Conservation (phyloP, 257 asterid genomes). For the Petrea volubilis region DNA sequence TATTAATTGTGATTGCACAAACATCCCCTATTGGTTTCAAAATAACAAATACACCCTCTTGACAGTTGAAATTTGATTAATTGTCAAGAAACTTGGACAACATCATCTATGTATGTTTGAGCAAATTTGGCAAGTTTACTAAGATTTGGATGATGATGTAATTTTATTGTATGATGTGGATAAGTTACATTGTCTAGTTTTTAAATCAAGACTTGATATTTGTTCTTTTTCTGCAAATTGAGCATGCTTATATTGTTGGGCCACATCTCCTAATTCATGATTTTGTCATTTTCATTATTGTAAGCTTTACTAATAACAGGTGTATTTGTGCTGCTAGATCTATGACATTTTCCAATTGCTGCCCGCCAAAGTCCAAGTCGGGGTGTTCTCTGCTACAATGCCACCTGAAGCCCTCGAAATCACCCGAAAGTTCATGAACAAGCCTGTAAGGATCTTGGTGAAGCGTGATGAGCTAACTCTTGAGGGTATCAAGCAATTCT, state of each 20-base stretch:
- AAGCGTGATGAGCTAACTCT: slow-evolving; percentile 81
- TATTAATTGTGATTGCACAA: too few species aligned
- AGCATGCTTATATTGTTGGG: not conserved
- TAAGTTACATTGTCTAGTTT: too few species aligned
- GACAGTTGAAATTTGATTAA: too few species aligned
- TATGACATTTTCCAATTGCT: slow-evolving; percentile 78
- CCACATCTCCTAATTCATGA: not conserved
- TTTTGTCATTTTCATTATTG: not conserved
- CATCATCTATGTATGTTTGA: too few species aligned
- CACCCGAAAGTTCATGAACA: slow-evolving; percentile 77
- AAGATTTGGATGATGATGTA: too few species aligned
- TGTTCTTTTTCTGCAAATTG: not conserved
- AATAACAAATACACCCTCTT: too few species aligned
- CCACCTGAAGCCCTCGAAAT: slow-evolving; percentile 88
- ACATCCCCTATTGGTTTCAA: too few species aligned
- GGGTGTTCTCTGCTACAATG: slow-evolving; percentile 80
- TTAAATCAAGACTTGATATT: too few species aligned
- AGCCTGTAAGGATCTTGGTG: slow-evolving; percentile 72
- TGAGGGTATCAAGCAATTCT: slow-evolving; percentile 77
- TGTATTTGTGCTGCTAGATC: slow-evolving; percentile 40
- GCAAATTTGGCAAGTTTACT: too few species aligned
- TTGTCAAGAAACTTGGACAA: too few species aligned
- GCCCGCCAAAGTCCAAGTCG: slow-evolving; percentile 74
- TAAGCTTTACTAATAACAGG: not conserved
- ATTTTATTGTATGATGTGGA: too few species aligned